A percentile compares a stretch with the other conserved stretches of the same genome.
Evolutionary conservation across 768 basidiomycete genomes (phyloP).

Genomic region (Inosperma sp.): DNA sequence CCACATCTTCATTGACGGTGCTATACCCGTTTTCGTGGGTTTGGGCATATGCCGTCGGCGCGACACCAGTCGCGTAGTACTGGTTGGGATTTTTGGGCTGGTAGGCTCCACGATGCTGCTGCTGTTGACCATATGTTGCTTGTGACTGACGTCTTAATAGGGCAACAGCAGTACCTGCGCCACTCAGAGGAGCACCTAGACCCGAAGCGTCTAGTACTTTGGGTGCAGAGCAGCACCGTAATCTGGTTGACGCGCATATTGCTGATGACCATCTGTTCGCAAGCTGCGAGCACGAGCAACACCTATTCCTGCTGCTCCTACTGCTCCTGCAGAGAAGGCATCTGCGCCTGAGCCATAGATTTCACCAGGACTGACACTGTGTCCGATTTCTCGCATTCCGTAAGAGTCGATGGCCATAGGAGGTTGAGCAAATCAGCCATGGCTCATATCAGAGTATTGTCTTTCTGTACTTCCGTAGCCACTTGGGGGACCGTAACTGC

Average conservation of each 20-base stretch:
- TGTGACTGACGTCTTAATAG: too few species aligned
- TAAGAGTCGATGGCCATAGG: constrained; percentile 44
- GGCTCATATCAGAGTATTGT: constrained; percentile 45
- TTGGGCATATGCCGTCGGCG: too few species aligned
- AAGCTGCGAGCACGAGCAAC: constrained; percentile 39
- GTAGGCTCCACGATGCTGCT: too few species aligned
- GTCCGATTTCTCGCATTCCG: constrained; percentile 44
- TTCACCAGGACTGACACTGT: constrained; percentile 26
- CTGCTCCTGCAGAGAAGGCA: too few species aligned
- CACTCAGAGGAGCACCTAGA: not conserved
- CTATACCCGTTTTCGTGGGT: constrained; percentile 16
- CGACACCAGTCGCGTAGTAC: not conserved
- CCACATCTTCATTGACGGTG: constrained; percentile 19
- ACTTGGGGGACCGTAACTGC: not conserved
- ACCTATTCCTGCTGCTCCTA: constrained; percentile 41
- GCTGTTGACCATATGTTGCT: too few species aligned
- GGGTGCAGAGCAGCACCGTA: constrained; percentile 36
- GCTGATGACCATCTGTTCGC: constrained; percentile 17
- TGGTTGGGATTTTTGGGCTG: constrained; percentile 2
- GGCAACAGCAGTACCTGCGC: too few species aligned
- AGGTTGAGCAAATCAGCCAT: constrained; percentile 54
- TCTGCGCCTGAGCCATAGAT: constrained; percentile 25
- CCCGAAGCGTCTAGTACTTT: constrained; percentile 30
- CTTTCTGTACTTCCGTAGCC: constrained; percentile 17
- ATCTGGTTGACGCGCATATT: constrained; percentile 10